phyloP scores from a whole-genome alignment of 2,329 filamentous ascomycete genomes.

The Diplodia corticola region DNA sequence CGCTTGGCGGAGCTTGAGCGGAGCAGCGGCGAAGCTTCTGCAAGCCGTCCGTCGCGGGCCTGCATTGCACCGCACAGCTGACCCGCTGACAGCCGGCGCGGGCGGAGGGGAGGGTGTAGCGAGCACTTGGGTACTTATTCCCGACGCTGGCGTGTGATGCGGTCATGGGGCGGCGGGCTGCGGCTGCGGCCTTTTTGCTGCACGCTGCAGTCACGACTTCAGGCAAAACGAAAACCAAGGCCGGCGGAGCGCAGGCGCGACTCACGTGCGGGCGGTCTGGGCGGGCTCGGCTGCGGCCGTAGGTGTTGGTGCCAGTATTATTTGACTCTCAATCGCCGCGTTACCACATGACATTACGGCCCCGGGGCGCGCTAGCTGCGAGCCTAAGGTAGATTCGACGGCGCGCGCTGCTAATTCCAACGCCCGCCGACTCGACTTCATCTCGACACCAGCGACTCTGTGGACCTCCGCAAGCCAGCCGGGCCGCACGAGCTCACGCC shows the following conservation, averaged over 20 bases:
- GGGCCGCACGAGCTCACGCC: background rate
- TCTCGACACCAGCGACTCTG: background rate
- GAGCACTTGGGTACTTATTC: background rate
- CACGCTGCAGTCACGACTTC: conserved; percentile 12
- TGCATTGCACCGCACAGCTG: background rate
- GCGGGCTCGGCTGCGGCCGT: background rate
- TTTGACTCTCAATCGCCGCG: background rate
- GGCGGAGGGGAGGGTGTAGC: background rate
- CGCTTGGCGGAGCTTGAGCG: conserved; percentile 16
- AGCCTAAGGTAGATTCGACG: background rate
- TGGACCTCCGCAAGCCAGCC: background rate
- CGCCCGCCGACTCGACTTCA: background rate
- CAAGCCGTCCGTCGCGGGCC: background rate
- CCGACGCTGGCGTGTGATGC: conserved; percentile 12
- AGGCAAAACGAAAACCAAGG: conserved; percentile 10
- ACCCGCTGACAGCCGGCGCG: background rate
- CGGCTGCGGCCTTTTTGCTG: conserved; percentile 5
- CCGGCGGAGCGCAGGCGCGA: background rate
- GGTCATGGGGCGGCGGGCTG: background rate
- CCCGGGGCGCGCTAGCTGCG: background rate
- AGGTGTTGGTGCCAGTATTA: background rate
- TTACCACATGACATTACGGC: conserved; percentile 5
- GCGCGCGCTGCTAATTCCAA: conserved; percentile 9
- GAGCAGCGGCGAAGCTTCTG: conserved; percentile 8
- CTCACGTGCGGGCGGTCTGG: conserved; percentile 5